Percentiles rank a stretch among this genome's conserved stretches.
These are phyloP conservation scores for Gossypium turneri DNA, from an alignment of 345 rosid genomes.

Conservation along the genomic window DNA sequence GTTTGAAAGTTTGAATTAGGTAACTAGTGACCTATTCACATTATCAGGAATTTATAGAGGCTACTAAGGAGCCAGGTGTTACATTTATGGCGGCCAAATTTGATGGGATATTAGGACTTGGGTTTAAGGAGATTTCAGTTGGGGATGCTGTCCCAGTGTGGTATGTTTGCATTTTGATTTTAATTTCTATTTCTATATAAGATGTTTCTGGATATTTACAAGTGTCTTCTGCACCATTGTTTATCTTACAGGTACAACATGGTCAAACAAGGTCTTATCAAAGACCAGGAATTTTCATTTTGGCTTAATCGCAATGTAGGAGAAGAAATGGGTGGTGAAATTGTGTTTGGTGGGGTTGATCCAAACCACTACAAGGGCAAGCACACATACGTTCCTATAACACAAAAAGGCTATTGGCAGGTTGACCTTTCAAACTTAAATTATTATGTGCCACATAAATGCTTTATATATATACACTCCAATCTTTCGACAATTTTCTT, in stretches of 20 bases:
- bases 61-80: slow-evolving; percentile 82
- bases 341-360: slow-evolving; percentile 94
- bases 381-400: slow-evolving; percentile 86
- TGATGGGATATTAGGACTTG: slow-evolving; percentile 97
- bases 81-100: slow-evolving; percentile 82
- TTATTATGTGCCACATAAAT: neutral
- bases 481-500: slow-evolving; percentile 13
- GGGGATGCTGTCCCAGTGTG: slow-evolving; percentile 81
- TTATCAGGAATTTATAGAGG: slow-evolving; percentile 87
- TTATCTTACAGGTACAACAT: slow-evolving; percentile 66
- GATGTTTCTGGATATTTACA: slow-evolving; percentile 3
- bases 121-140: slow-evolving; percentile 90
- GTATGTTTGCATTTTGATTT: slow-evolving; percentile 34
- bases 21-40: neutral
- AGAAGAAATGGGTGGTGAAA: slow-evolving; percentile 85
- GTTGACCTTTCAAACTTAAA: slow-evolving; percentile 28
- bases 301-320: slow-evolving; percentile 87
- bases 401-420: slow-evolving; percentile 98
- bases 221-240: slow-evolving; percentile 8
- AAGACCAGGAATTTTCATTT: slow-evolving; percentile 87
- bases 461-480: neutral
- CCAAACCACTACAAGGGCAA: slow-evolving; percentile 78
- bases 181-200: neutral
- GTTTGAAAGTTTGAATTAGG: slow-evolving; percentile 7
- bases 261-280: slow-evolving; percentile 71